A percentile compares a stretch with the other conserved stretches of the same genome.
phyloP scores from a whole-genome alignment of 2,329 filamentous ascomycete species.

The Colletotrichum spinosum region DNA sequence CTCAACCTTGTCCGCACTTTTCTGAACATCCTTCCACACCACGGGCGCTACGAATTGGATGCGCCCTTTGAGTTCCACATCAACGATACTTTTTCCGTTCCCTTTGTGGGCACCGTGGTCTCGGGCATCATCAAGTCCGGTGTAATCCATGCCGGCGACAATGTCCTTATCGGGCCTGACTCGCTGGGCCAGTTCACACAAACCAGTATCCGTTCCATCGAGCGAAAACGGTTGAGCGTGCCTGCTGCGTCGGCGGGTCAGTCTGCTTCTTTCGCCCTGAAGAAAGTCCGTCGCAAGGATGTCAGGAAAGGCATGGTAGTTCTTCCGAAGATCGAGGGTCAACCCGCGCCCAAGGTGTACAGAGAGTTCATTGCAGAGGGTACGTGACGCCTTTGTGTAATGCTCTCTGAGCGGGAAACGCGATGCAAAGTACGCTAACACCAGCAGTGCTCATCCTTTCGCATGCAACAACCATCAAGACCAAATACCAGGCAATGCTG shows the following conservation, averaged over 20 bases:
- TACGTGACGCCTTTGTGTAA: slow-evolving; percentile 44
- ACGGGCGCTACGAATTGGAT: slow-evolving; percentile 89
- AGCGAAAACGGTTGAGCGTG: slow-evolving; percentile 91
- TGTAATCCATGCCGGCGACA: slow-evolving; percentile 90
- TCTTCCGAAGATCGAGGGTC: slow-evolving; percentile 81
- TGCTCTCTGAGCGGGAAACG: too few species aligned
- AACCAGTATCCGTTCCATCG: slow-evolving; percentile 91
- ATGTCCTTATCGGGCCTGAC: slow-evolving; percentile 89
- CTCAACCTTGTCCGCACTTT: slow-evolving; percentile 92
- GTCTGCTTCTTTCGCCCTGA: slow-evolving; percentile 90
- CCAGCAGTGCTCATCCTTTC: slow-evolving; percentile 85
- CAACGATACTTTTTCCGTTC: slow-evolving; percentile 98
- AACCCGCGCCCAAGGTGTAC: slow-evolving; percentile 77
- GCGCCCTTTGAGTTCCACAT: slow-evolving; percentile 94
- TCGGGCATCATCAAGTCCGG: slow-evolving; percentile 92
- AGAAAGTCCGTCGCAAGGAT: slow-evolving; percentile 88
- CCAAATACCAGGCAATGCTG: slow-evolving; percentile 97
- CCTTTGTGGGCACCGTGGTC: slow-evolving; percentile 95
- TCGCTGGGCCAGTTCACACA: slow-evolving; percentile 88
- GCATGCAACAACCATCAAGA: slow-evolving; percentile 96
- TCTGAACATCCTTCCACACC: slow-evolving; percentile 93
- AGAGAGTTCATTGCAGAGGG: slow-evolving; percentile 84
- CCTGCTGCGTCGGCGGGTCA: slow-evolving; percentile 91
- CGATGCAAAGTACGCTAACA: slow-evolving; percentile 19
- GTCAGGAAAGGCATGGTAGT: slow-evolving; percentile 99